These are phyloP conservation scores for Aspergillus funiculosus DNA, from an alignment of 495 filamentous ascomycete species.

Conservation along the genomic window DNA sequence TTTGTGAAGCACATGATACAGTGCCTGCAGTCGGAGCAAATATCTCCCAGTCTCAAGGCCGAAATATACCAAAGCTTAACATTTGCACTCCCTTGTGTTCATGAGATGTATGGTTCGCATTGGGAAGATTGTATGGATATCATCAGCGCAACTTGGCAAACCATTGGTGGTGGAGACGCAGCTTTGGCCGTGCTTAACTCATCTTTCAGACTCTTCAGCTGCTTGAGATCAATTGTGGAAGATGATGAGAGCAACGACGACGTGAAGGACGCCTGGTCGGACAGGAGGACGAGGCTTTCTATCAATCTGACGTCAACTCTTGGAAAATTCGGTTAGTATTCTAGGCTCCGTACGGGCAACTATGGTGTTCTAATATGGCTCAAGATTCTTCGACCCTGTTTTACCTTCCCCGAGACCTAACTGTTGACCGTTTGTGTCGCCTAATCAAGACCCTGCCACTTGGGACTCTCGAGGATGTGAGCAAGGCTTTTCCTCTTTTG, in stretches of 20 bases:
- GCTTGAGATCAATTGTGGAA: conserved; percentile 49
- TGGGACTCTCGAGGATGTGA: conserved; percentile 49
- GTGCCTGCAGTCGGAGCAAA: conserved; percentile 55
- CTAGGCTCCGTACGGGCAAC: neutral
- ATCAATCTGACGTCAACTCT: conserved; percentile 51
- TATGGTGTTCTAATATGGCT: conserved; percentile 15
- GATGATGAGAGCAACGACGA: conserved; percentile 78
- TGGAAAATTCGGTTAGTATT: conserved; percentile 36
- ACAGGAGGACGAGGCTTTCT: conserved; percentile 43
- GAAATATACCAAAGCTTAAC: conserved; percentile 59
- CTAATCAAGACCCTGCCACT: conserved; percentile 55
- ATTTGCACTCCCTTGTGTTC: conserved; percentile 62
- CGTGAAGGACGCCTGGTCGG: conserved; percentile 64
- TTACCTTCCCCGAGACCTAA: conserved; percentile 60
- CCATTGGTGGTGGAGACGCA: conserved; percentile 37
- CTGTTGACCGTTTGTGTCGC: conserved; percentile 62
- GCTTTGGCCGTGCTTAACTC: conserved; percentile 58
- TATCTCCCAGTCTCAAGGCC: conserved; percentile 33
- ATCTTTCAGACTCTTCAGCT: conserved; percentile 64
- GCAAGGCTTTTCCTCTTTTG: conserved; percentile 63
- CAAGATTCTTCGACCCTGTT: conserved; percentile 46
- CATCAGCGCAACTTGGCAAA: conserved; percentile 51
- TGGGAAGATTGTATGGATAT: conserved; percentile 66
- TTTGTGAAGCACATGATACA: conserved; percentile 70
- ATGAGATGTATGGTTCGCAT: conserved; percentile 75